Conservation (phyloP, 129 eudicot species). For the Oenanthe sinensis region DNA sequence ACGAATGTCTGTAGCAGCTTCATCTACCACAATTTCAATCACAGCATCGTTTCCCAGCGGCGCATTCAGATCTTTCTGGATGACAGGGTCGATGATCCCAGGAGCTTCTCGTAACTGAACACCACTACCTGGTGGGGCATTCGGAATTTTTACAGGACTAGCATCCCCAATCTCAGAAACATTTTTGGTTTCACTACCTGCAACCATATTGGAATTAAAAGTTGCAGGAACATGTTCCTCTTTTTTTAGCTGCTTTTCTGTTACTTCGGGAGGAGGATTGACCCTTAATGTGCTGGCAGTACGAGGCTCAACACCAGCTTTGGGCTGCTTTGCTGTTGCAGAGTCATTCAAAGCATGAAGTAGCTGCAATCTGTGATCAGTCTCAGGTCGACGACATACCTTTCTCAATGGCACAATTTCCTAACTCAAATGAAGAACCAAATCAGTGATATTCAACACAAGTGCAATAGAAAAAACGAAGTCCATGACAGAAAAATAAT, state of each 20-base stretch:
- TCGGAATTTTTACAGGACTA: background rate
- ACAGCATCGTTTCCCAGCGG: slow-evolving; percentile 16
- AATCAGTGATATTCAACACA: background rate
- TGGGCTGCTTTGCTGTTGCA: slow-evolving; percentile 31
- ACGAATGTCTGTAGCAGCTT: background rate
- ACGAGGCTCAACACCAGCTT: slow-evolving; percentile 31
- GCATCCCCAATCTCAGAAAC: slow-evolving; percentile 18
- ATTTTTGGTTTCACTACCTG: slow-evolving; percentile 7
- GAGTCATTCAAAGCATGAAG: slow-evolving; percentile 59
- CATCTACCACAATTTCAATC: background rate
- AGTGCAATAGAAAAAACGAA: background rate
- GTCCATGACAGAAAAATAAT: too few relatives aligned
- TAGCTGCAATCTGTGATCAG: slow-evolving; percentile 79
- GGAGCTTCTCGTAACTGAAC: background rate
- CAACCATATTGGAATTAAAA: slow-evolving; percentile 5
- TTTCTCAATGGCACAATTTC: slow-evolving; percentile 88
- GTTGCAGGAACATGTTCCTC: slow-evolving; percentile 16
- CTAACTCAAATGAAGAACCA: slow-evolving; percentile 21
- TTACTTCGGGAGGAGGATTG: slow-evolving; percentile 41
- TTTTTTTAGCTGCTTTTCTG: slow-evolving; percentile 27
- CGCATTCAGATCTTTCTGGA: slow-evolving; percentile 12
- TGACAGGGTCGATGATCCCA: background rate
- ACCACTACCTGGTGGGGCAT: background rate
- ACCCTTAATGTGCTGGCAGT: slow-evolving; percentile 38
- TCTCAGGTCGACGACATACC: slow-evolving; percentile 88